Percentiles rank a stretch among this genome's conserved stretches.
Conservation (phyloP, 108 stramenopile genomes). For the Cyclotella atomus region DNA sequence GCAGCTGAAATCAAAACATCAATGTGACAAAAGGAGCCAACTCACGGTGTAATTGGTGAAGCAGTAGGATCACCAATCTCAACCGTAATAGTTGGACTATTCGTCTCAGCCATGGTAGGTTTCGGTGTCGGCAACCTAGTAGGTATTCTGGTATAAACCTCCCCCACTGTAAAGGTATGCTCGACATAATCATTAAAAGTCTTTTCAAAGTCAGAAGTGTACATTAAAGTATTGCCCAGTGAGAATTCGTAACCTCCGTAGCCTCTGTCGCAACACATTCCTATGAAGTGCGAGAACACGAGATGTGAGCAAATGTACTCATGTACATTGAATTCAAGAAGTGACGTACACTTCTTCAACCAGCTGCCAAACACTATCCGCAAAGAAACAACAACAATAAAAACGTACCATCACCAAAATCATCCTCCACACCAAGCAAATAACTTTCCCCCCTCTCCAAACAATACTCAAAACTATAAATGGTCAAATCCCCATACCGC, state of each 20-base stretch:
- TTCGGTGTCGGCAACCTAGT: conserved; percentile 11
- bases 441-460: conserved; percentile 32
- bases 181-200: conserved; percentile 51
- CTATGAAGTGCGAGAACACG: not conserved
- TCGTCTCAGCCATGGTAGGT: not conserved
- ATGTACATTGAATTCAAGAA: too few relatives aligned
- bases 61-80: not conserved
- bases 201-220: conserved; percentile 20
- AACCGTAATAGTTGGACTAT: not conserved
- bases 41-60: not conserved
- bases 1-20: not conserved
- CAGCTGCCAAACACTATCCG: too few relatives aligned
- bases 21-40: not conserved
- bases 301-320: not conserved
- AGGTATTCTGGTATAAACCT: conserved; percentile 22
- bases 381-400: too few relatives aligned
- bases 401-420: conserved; percentile 46
- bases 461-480: conserved; percentile 43
- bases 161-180: conserved; percentile 42
- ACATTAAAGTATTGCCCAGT: conserved; percentile 15
- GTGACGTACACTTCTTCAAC: too few relatives aligned
- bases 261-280: conserved; percentile 41
- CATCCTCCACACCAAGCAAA: conserved; percentile 38
- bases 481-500: conserved; percentile 36
- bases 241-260: conserved; percentile 45